Base-by-base conservation (phyloP, 768 basidiomycete species). In the Termitomyces titanicus region DNA sequence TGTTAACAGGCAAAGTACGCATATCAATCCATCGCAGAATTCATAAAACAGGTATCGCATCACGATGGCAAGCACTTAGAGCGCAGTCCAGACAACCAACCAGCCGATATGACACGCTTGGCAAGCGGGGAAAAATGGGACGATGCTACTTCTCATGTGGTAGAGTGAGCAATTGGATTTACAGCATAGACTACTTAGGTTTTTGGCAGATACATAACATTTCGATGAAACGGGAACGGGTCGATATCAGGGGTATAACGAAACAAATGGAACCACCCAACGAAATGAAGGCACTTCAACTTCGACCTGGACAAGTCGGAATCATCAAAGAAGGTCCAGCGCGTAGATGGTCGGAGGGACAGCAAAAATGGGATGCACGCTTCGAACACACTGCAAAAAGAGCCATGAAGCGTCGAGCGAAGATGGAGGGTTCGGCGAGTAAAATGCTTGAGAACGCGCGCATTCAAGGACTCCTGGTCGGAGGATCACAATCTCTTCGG, bases 311-410 rank as follows among this genome's bases (percentile, higher is more conserved):
- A 12, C 74, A 88, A 56, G 77, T 92, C 37, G 89, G 89, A 0
- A 67, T 87, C 33, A 82, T 93, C 66, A 90, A 88, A 66, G 90
- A 92, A 68, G 81, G 73, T 0, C 85, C 87, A 0, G 82, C 82
- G 0, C 73, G 79, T 64, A 77, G 85, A n/a, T 94, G 89, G 79
- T 65, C 82, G 13, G 67, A 71, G 3, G 84, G 8, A 35, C 85
- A 86, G 66, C 72, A 76, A 20, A 63, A 76, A 33, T 88, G 87
- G 86, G 85, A 89, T 65, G 70, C 74, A 62, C 74, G 70, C 59
- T 88, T 75, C 67, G 69, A 68, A 45, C 64, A 65, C 25, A 49
- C 66, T 0, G 79, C 80, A 13, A 64, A 74, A 44, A 72, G 66
- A 17, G 79, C 79, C 5, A 59, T 79, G 17, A 74, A 73, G 45